phyloP scores from a whole-genome alignment of 2,329 filamentous ascomycete species.

The Fusarium zealandicum region DNA sequence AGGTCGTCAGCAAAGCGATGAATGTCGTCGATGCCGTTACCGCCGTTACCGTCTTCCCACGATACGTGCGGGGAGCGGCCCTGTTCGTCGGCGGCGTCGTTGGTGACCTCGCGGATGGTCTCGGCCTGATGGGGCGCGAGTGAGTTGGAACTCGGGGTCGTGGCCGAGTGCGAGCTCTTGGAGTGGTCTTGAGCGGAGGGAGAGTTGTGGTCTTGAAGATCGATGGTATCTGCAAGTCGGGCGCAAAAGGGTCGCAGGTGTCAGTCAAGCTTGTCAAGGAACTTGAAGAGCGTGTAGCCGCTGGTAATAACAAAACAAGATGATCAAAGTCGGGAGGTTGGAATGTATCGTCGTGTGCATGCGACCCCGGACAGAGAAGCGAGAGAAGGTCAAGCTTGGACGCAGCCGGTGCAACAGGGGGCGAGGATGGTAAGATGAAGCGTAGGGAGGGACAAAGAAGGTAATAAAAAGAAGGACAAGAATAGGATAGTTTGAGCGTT shows the following conservation, averaged over 20 bases:
- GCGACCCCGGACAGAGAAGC: constrained; percentile 18
- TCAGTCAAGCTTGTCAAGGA: constrained; percentile 30
- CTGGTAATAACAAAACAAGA: constrained; percentile 27
- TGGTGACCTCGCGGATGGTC: constrained; percentile 79
- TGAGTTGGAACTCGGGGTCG: constrained; percentile 54
- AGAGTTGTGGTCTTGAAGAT: constrained; percentile 83
- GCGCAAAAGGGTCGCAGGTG: constrained; percentile 16
- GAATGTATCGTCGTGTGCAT: constrained; percentile 38
- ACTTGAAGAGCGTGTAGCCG: constrained; percentile 5
- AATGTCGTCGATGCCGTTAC: constrained; percentile 50
- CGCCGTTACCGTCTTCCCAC: constrained; percentile 49
- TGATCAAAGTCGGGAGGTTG: constrained; percentile 37
- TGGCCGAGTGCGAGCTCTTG: constrained; percentile 28
- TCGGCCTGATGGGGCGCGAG: constrained; percentile 85
- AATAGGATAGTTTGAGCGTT: constrained; percentile 19
- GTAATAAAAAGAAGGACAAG: constrained; percentile 30
- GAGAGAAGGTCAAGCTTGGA: constrained; percentile 30
- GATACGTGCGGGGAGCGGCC: constrained; percentile 68
- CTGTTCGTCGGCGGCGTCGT: constrained; percentile 78
- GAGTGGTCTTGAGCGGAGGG: constrained; percentile 87
- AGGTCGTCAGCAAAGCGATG: constrained; percentile 56
- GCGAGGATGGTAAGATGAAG: constrained; percentile 32
- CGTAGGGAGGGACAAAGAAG: constrained; percentile 21
- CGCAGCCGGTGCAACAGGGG: constrained; percentile 28
- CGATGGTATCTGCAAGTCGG: constrained; percentile 77